Conservation (phyloP, 495 filamentous ascomycete species). For the Penicillium crystallinum region DNA sequence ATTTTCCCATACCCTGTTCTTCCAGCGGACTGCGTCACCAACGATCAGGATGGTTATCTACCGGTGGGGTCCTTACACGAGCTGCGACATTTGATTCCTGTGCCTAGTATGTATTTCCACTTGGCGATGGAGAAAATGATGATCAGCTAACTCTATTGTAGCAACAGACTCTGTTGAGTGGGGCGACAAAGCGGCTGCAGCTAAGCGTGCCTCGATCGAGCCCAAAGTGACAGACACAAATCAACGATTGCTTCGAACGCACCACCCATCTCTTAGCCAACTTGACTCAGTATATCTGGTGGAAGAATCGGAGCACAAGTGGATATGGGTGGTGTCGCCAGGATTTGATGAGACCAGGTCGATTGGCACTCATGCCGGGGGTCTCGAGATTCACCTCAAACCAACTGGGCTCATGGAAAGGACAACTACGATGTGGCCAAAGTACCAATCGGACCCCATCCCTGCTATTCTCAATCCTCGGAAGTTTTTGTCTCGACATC, state of each 20-base stretch:
- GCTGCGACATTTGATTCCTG: not conserved
- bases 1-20: not conserved
- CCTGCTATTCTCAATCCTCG: slow-evolving; percentile 4
- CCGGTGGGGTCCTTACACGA: not conserved
- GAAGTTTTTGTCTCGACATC: slow-evolving; percentile 1
- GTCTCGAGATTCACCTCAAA: not conserved
- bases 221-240: not conserved
- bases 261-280: not conserved
- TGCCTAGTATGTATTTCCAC: not conserved
- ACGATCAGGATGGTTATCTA: not conserved
- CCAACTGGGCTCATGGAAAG: not conserved
- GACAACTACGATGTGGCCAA: not conserved
- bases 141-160: not conserved
- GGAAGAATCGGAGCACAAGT: not conserved
- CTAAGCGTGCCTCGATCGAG: not conserved
- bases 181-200: not conserved
- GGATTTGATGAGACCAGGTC: not conserved
- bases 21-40: not conserved
- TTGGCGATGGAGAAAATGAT: not conserved
- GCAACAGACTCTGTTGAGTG: not conserved
- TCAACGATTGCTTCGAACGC: not conserved
- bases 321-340: not conserved
- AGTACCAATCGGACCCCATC: slow-evolving; percentile 4
- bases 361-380: not conserved
- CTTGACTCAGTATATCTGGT: not conserved